Percentiles rank a stretch among this genome's conserved stretches.
Conservation (phyloP, 129 eudicot genomes). For the Escallonia herrerae region DNA sequence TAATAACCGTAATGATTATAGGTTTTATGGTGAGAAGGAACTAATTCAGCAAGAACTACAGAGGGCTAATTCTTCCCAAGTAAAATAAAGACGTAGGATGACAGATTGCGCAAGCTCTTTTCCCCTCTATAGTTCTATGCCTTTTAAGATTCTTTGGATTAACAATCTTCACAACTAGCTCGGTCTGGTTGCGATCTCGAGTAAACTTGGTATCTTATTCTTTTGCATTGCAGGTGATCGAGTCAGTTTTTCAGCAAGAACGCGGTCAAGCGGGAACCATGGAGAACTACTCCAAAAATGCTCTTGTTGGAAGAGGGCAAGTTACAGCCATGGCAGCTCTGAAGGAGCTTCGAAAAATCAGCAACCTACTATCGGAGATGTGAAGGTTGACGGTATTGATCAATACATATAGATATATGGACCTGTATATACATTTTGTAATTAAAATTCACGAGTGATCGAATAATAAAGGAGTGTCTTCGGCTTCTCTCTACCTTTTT, state of each 20-base stretch:
- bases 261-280: slow-evolving; percentile 28
- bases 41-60: too few relatives aligned
- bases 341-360: slow-evolving; percentile 91
- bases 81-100: too few relatives aligned
- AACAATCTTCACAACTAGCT: too few relatives aligned
- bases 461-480: slow-evolving; percentile 13
- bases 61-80: too few relatives aligned
- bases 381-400: slow-evolving; percentile 10
- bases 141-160: too few relatives aligned
- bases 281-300: slow-evolving; percentile 47
- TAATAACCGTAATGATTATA: slow-evolving; percentile 5
- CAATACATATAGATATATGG: neutral
- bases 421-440: slow-evolving; percentile 19
- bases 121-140: too few relatives aligned
- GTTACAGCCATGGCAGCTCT: slow-evolving; percentile 81
- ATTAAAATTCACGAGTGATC: slow-evolving; percentile 19
- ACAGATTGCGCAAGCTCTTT: too few relatives aligned
- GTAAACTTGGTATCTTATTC: too few relatives aligned
- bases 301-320: slow-evolving; percentile 76
- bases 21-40: too few relatives aligned
- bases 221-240: slow-evolving; percentile 56
- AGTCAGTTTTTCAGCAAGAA: slow-evolving; percentile 77
- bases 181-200: too few relatives aligned
- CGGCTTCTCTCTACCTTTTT: slow-evolving; percentile 4
- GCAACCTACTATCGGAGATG: slow-evolving; percentile 79